Evolutionary conservation across 345 rosid species (phyloP).

Genomic region (Leavenworthia alabamica): DNA sequence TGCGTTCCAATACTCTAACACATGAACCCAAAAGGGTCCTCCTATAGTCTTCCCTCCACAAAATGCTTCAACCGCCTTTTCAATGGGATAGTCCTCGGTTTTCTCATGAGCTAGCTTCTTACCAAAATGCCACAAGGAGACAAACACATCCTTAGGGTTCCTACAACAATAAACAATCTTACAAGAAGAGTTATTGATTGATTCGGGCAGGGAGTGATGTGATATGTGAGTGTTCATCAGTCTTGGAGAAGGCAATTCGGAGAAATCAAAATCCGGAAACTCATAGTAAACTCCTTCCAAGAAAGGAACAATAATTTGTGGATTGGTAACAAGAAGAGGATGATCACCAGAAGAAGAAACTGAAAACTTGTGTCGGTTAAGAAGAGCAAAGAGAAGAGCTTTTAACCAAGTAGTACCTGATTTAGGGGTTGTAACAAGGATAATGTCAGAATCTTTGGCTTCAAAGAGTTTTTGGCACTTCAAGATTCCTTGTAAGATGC

Average conservation of each 20-base stretch:
- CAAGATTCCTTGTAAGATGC: too few relatives aligned
- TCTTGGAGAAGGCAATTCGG: slow-evolving; percentile 35
- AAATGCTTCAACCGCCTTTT: slow-evolving; percentile 39
- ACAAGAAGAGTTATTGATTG: too few relatives aligned
- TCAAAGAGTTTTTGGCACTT: too few relatives aligned
- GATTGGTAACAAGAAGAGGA: slow-evolving; percentile 43
- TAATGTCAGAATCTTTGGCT: too few relatives aligned
- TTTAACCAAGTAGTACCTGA: too few relatives aligned
- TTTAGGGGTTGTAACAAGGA: too few relatives aligned
- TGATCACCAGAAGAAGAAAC: slow-evolving; percentile 29
- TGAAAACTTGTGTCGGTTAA: too few relatives aligned
- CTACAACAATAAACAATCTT: too few relatives aligned
- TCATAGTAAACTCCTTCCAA: slow-evolving; percentile 33
- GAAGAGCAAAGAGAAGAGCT: too few relatives aligned
- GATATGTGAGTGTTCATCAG: slow-evolving; percentile 45
- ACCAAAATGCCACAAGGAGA: slow-evolving; percentile 29
- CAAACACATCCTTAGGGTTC: too few relatives aligned
- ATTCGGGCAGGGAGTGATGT: background rate
- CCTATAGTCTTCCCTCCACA: slow-evolving; percentile 37
- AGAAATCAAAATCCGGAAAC: slow-evolving; percentile 5
- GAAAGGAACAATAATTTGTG: slow-evolving; percentile 37
- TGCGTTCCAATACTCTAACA: slow-evolving; percentile 26
- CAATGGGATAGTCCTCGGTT: slow-evolving; percentile 25
- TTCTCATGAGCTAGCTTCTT: slow-evolving; percentile 34
- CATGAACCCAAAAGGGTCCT: slow-evolving; percentile 37